Evolutionary conservation across 805 yeast species (phyloP).

Genomic region (Cyberlindnera suaveolens): DNA sequence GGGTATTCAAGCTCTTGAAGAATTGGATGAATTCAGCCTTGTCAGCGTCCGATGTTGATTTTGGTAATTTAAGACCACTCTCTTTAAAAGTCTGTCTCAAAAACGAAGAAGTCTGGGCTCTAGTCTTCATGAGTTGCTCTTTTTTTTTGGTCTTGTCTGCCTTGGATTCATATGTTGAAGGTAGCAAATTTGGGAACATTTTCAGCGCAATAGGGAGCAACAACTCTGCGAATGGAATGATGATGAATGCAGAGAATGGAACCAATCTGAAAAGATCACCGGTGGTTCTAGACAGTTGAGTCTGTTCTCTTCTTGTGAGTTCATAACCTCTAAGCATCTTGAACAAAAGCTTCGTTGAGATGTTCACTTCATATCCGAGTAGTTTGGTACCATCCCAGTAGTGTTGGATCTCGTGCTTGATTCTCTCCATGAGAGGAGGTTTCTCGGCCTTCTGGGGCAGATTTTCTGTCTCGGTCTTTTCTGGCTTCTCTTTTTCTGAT

Average conservation of each 20-base stretch:
- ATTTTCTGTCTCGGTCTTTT: neutral
- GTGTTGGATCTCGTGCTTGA: constrained; percentile 85
- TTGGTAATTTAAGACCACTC: constrained; percentile 63
- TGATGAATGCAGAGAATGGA: constrained; percentile 85
- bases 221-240: constrained; percentile 92
- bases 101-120: constrained; percentile 56
- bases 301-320: constrained; percentile 80
- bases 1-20: constrained; percentile 62
- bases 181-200: constrained; percentile 89
- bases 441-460: constrained; percentile 30
- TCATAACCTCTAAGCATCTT: constrained; percentile 89
- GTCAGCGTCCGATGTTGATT: constrained; percentile 63
- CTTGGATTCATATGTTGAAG: constrained; percentile 81
- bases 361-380: constrained; percentile 81
- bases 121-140: constrained; percentile 51
- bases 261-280: constrained; percentile 81
- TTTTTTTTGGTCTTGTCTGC: constrained; percentile 54
- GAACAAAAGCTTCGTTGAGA: constrained; percentile 72
- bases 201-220: constrained; percentile 84
- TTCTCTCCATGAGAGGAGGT: constrained; percentile 66
- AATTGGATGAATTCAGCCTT: constrained; percentile 72
- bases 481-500: neutral
- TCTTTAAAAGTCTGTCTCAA: constrained; percentile 62
- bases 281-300: constrained; percentile 83
- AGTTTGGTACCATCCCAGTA: constrained; percentile 96